These are phyloP conservation scores for Salix suchowensis DNA, from an alignment of 345 rosid genomes.

Conservation along the genomic window DNA sequence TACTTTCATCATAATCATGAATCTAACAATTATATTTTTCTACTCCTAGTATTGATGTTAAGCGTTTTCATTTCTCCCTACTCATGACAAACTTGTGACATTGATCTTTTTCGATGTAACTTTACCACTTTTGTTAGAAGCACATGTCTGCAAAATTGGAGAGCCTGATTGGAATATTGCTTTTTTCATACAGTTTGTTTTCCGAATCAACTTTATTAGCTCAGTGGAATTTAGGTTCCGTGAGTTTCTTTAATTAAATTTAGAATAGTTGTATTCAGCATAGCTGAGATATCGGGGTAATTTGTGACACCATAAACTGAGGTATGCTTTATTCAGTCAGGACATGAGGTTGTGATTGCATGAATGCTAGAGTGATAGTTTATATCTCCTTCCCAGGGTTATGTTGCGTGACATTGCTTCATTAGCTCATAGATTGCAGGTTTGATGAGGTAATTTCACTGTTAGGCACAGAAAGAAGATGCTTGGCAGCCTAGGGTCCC, in stretches of 20 bases:
- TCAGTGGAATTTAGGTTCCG: background rate
- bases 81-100: background rate
- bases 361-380: background rate
- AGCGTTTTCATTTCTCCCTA: background rate
- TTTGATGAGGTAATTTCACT: background rate
- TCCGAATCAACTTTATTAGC: background rate
- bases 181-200: background rate
- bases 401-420: background rate
- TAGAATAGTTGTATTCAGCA: background rate
- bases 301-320: background rate
- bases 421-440: background rate
- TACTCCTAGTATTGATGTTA: background rate
- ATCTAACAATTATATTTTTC: background rate
- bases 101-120: background rate
- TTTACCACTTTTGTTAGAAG: background rate
- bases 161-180: background rate
- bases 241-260: background rate
- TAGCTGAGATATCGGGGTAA: background rate
- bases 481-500: background rate
- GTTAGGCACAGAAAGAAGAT: background rate
- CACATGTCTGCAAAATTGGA: background rate
- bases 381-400: conserved; percentile 1
- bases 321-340: background rate
- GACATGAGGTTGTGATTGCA: background rate
- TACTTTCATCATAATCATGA: conserved; percentile 1